phyloP scores from a whole-genome alignment of 2,329 filamentous ascomycete species.

The Beauveria australis region DNA sequence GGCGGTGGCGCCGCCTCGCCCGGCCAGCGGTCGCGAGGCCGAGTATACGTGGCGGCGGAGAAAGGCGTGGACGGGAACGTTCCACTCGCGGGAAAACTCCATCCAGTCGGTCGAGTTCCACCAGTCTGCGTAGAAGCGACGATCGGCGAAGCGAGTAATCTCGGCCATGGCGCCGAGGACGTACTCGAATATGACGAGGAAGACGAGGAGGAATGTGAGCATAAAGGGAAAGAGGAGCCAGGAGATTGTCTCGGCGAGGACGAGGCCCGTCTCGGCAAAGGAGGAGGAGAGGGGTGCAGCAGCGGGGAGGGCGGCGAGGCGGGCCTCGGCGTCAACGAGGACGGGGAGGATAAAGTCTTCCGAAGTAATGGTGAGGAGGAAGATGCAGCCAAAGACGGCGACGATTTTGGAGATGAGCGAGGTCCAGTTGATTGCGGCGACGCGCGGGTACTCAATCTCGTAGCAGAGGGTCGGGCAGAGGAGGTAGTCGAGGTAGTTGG shows the following conservation, averaged over 20 bases:
- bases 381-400: slow-evolving; percentile 93
- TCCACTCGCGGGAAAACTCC: slow-evolving; percentile 95
- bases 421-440: slow-evolving; percentile 63
- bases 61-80: slow-evolving; percentile 94
- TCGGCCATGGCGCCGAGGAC: slow-evolving; percentile 90
- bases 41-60: slow-evolving; percentile 90
- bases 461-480: slow-evolving; percentile 95
- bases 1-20: slow-evolving; percentile 67
- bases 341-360: slow-evolving; percentile 96
- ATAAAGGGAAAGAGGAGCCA: slow-evolving; percentile 95
- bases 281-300: slow-evolving; percentile 25
- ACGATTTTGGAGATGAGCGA: slow-evolving; percentile 77
- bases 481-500: slow-evolving; percentile 79
- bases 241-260: slow-evolving; percentile 83
- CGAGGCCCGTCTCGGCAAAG: slow-evolving; percentile 60
- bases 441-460: slow-evolving; percentile 91
- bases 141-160: slow-evolving; percentile 85
- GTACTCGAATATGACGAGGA: slow-evolving; percentile 98
- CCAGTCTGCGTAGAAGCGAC: slow-evolving; percentile 81
- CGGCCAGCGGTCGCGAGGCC: slow-evolving; percentile 68
- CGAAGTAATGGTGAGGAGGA: slow-evolving; percentile 80
- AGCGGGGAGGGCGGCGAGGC: slow-evolving; percentile 34
- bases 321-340: slow-evolving; percentile 58
- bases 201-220: slow-evolving; percentile 89
- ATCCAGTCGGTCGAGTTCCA: slow-evolving; percentile 83